Conservation (phyloP, 768 basidiomycete genomes). For the Suillus weaverae region DNA sequence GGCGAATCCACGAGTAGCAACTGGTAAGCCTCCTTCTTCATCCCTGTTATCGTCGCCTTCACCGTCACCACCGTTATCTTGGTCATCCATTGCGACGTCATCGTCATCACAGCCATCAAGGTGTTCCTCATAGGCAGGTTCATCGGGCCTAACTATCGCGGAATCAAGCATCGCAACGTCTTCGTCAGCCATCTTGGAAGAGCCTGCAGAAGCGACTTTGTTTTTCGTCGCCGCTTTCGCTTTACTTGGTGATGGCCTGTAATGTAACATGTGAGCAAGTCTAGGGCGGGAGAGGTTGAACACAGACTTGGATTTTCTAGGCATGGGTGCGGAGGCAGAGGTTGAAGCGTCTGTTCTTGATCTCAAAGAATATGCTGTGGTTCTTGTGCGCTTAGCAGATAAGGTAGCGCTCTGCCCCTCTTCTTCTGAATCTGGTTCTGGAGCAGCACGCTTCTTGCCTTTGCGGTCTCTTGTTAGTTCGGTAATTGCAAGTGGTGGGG, state of each 20-base stretch:
- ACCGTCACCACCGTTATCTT: slow-evolving; percentile 50
- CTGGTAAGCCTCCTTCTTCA: slow-evolving; percentile 36
- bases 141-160: slow-evolving; percentile 48
- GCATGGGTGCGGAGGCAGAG: slow-evolving; percentile 56
- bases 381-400: slow-evolving; percentile 61
- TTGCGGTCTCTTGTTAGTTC: slow-evolving; percentile 75
- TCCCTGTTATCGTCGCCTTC: slow-evolving; percentile 47
- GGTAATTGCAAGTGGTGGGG: slow-evolving; percentile 62
- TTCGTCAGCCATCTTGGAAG: slow-evolving; percentile 66
- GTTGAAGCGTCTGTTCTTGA: slow-evolving; percentile 48
- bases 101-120: slow-evolving; percentile 45
- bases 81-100: slow-evolving; percentile 44
- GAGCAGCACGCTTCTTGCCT: slow-evolving; percentile 90
- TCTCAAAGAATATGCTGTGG: slow-evolving; percentile 65
- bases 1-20: slow-evolving; percentile 41
- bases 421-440: slow-evolving; percentile 68
- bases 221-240: slow-evolving; percentile 60
- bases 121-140: slow-evolving; percentile 44
- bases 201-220: slow-evolving; percentile 56
- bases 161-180: slow-evolving; percentile 79
- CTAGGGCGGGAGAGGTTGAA: slow-evolving; percentile 8
- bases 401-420: slow-evolving; percentile 49
- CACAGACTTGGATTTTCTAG: slow-evolving; percentile 69
- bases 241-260: slow-evolving; percentile 52
- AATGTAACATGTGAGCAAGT: slow-evolving; percentile 13